Conservation (phyloP, 495 filamentous ascomycete species). For the Zalerion maritima region DNA sequence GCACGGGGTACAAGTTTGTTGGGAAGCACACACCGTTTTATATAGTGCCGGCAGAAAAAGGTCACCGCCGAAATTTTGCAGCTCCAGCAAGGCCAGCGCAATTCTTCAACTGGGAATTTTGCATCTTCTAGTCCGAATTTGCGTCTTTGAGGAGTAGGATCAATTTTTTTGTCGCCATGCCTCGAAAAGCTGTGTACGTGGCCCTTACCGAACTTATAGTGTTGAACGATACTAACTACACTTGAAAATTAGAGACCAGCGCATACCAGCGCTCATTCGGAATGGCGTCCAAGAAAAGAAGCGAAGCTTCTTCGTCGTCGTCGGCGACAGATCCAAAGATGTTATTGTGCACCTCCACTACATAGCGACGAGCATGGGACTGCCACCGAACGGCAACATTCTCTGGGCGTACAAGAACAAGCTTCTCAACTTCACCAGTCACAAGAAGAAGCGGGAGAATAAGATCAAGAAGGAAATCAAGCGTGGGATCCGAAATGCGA, state of each 20-base stretch:
- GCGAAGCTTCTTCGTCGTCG: constrained; percentile 91
- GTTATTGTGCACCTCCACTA: constrained; percentile 92
- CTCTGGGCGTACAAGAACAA: constrained; percentile 99
- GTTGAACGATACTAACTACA: background rate
- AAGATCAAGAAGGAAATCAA: constrained; percentile 99
- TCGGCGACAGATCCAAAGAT: constrained; percentile 93
- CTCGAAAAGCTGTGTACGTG: constrained; percentile 45
- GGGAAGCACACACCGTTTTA: no score
- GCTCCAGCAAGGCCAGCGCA: background rate
- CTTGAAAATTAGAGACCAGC: constrained; percentile 53
- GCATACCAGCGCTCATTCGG: constrained; percentile 88
- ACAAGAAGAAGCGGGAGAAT: constrained; percentile 92
- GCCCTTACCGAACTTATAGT: background rate
- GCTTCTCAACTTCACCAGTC: constrained; percentile 78
- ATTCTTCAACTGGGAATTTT: background rate
- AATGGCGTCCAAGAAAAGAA: constrained; percentile 97
- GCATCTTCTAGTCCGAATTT: constrained; percentile 2
- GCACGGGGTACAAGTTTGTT: no score
- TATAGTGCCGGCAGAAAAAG: constrained; percentile 14
- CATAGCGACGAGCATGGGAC: constrained; percentile 76
- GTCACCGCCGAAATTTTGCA: constrained; percentile 12
- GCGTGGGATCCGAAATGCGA: constrained; percentile 84
- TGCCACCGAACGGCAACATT: constrained; percentile 93
- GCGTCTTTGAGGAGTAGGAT: constrained; percentile 1
- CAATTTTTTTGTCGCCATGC: constrained; percentile 34